These are phyloP conservation scores for Marchantia polymorpha DNA, from an alignment of 225 moss, liverwort and hornwort genomes.

Conservation along the genomic window DNA sequence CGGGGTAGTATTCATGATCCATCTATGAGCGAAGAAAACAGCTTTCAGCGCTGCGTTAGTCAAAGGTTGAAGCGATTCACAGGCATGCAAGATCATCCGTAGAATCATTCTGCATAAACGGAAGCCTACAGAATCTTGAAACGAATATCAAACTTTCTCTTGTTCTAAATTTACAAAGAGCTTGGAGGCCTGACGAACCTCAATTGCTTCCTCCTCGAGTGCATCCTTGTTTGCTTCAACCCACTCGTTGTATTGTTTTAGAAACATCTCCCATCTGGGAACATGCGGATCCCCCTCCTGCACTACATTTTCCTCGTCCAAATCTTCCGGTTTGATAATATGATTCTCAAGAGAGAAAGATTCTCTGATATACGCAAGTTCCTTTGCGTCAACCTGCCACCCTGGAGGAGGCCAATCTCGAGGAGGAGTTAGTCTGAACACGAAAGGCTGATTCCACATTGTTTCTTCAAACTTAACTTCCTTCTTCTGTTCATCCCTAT, in stretches of 20 bases:
- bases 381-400: constrained; percentile 91
- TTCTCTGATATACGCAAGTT: constrained; percentile 87
- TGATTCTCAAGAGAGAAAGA: constrained; percentile 51
- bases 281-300: constrained; percentile 50
- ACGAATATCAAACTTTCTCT: too few relatives aligned
- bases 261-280: constrained; percentile 77
- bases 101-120: background rate
- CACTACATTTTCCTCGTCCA: constrained; percentile 50
- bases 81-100: too few relatives aligned
- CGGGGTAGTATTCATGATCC: constrained; percentile 93
- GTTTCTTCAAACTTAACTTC: constrained; percentile 55
- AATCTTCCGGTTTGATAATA: constrained; percentile 41
- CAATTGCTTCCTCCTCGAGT: constrained; percentile 68
- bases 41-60: background rate
- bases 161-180: background rate
- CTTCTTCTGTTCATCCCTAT: constrained; percentile 46
- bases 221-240: constrained; percentile 75
- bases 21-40: constrained; percentile 37
- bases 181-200: constrained; percentile 45
- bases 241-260: constrained; percentile 92
- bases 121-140: background rate
- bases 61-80: background rate
- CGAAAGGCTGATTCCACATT: constrained; percentile 62
- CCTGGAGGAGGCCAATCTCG: constrained; percentile 98
- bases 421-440: constrained; percentile 73